Percentiles rank a stretch among this genome's conserved stretches.
Evolutionary conservation across 1,284 basidiomycete species (phyloP).

Genomic region (Leccinum fuscescens): DNA sequence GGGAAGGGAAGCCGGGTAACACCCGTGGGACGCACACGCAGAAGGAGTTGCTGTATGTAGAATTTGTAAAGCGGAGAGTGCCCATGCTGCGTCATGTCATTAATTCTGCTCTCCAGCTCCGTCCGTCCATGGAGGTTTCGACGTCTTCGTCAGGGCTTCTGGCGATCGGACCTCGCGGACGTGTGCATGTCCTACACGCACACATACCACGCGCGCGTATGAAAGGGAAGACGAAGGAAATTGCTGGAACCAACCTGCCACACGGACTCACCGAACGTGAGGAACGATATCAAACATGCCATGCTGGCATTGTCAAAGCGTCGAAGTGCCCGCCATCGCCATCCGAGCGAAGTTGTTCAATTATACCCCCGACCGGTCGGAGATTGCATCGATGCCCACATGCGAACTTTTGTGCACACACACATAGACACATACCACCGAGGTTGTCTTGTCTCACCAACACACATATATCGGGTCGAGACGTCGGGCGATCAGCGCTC

Average conservation of each 20-base stretch:
- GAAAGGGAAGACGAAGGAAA: neutral
- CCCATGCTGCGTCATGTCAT: neutral
- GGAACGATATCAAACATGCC: neutral
- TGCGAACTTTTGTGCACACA: neutral
- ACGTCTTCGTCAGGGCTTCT: neutral
- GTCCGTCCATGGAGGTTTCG: neutral
- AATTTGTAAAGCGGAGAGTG: neutral
- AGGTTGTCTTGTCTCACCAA: neutral
- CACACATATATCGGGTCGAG: conserved; percentile 18
- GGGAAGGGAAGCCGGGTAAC: neutral
- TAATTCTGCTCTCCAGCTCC: neutral
- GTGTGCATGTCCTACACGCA: neutral
- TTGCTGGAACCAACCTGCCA: neutral
- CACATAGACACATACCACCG: neutral
- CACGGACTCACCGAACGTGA: neutral
- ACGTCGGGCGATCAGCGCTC: conserved; percentile 21
- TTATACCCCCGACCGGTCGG: neutral
- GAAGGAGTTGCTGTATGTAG: neutral
- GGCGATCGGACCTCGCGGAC: conserved; percentile 14
- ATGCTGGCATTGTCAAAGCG: neutral
- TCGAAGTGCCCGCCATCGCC: neutral
- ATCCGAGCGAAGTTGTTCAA: neutral
- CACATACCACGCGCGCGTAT: neutral
- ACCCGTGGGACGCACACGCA: neutral
- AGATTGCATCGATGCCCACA: neutral